Percentiles rank a stretch among this genome's conserved stretches.
phyloP scores from a whole-genome alignment of 2,329 filamentous ascomycete genomes.

The Cordyceps sp. region DNA sequence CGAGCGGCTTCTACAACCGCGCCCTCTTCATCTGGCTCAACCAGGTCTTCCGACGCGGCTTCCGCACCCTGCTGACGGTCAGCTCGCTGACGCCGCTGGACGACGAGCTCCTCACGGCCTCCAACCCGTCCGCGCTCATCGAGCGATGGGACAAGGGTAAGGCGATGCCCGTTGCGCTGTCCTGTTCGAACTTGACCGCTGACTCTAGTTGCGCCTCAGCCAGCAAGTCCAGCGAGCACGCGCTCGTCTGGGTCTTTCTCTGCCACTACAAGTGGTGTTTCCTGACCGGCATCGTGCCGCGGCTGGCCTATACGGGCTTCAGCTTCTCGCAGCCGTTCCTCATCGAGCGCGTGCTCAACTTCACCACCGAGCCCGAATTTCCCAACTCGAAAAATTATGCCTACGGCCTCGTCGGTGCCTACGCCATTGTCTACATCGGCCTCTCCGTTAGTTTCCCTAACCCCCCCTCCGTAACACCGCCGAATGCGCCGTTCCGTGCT shows the following conservation, averaged over 20 bases:
- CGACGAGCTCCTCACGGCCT: constrained; percentile 4
- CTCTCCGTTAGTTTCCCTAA: constrained; percentile 15
- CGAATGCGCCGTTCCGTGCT: background rate
- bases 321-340: constrained; percentile 26
- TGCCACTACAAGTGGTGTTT: constrained; percentile 11
- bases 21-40: constrained; percentile 17
- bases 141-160: constrained; percentile 5
- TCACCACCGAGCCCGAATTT: constrained; percentile 9
- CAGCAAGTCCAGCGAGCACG: constrained; percentile 7
- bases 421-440: constrained; percentile 20
- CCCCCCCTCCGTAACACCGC: background rate
- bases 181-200: too few species aligned
- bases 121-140: constrained; percentile 4
- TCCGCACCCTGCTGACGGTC: constrained; percentile 7
- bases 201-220: constrained; percentile 1
- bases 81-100: constrained; percentile 5
- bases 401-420: constrained; percentile 21
- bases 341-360: constrained; percentile 16
- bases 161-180: too few species aligned
- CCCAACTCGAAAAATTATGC: constrained; percentile 12
- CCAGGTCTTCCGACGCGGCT: constrained; percentile 10
- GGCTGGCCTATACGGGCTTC: constrained; percentile 19
- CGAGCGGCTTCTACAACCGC: constrained; percentile 12
- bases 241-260: constrained; percentile 9
- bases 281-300: constrained; percentile 15